Base-by-base conservation (phyloP, 495 filamentous ascomycete species). In the Astrothelium macrocarpum region DNA sequence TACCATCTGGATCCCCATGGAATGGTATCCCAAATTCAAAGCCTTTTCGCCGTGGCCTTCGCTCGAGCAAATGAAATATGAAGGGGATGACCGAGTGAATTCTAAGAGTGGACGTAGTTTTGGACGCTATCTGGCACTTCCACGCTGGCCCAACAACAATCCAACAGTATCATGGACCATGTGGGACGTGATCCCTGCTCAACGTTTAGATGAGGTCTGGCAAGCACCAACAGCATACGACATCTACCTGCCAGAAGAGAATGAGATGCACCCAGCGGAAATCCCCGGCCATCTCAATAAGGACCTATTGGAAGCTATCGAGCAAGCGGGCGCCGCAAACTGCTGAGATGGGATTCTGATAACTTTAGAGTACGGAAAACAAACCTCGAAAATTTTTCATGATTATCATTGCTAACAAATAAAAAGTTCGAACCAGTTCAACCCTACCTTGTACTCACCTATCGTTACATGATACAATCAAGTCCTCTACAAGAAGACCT, bases 61-160 rank as follows among this genome's bases (percentile, higher is more conserved):
- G 59, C 43, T 59, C 10, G 46, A 61, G 45, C 64, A 71, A 59
- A 65, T 64, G 64, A 59, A 63, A 28, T 71, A 68, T 61, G 69
- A 71, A 60, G 69, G 69, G 12, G 64, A 67, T 39, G 63, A 58
- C 16, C 69, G 69, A 59, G 64, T 62, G 20, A 31, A 53, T 18
- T 65, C 66, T 1, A 66, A 68, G 31, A 43, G 31, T 60, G 59
- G 59, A 16, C 53, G 45, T 16, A 28, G 65, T 29, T 67, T 68
- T 58, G 36, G 69, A 14, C 64, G 69, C 45, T 71, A 65, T 59
- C 62, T 64, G 3, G 53, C 61, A 25, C 26, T 68, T n/a, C 69
- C 69, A 12, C 60, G 69, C 11, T 39, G 66, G 1, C 43, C 43
- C 2, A 60, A 59, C 53, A 63, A 66, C 26, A 62, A 64, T 5